A percentile compares a stretch with the other conserved stretches of the same genome.
These are phyloP conservation scores for Phaeosphaeriaceae sp. DNA, from an alignment of 2,329 filamentous ascomycete genomes.

Conservation along the genomic window DNA sequence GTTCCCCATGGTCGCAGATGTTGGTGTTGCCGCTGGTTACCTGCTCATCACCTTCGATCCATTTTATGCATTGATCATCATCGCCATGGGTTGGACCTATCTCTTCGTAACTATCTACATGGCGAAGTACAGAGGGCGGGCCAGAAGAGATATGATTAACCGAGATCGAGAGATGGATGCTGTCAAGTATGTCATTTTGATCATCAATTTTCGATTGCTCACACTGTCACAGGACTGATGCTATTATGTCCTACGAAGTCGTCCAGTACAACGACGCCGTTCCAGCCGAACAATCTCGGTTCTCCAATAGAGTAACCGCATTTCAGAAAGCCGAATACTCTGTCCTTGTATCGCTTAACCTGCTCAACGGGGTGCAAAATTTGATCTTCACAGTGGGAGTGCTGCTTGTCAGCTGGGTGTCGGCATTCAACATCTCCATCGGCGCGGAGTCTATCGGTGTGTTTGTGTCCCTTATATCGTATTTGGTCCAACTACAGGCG, in stretches of 20 bases:
- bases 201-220: no score
- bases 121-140: slow-evolving; percentile 54
- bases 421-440: slow-evolving; percentile 13
- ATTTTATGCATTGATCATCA: slow-evolving; percentile 65
- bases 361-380: slow-evolving; percentile 25
- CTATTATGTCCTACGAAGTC: slow-evolving; percentile 56
- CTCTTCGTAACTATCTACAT: slow-evolving; percentile 60
- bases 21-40: slow-evolving; percentile 65
- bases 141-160: slow-evolving; percentile 54
- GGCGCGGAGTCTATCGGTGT: slow-evolving; percentile 13
- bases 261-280: slow-evolving; percentile 27
- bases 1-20: slow-evolving; percentile 66
- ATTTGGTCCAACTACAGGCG: slow-evolving; percentile 27
- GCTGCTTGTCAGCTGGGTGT: slow-evolving; percentile 13
- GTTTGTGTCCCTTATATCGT: slow-evolving; percentile 24
- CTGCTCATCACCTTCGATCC: slow-evolving; percentile 66
- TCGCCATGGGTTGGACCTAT: slow-evolving; percentile 60
- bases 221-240: slow-evolving; percentile 56
- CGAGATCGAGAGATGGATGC: slow-evolving; percentile 58
- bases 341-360: slow-evolving; percentile 21
- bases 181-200: slow-evolving; percentile 45
- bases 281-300: no score
- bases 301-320: slow-evolving; percentile 2
- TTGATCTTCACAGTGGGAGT: slow-evolving; percentile 17
- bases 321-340: slow-evolving; percentile 23